phyloP scores from a whole-genome alignment of 768 basidiomycete species.

The Saitozyma sp. region DNA sequence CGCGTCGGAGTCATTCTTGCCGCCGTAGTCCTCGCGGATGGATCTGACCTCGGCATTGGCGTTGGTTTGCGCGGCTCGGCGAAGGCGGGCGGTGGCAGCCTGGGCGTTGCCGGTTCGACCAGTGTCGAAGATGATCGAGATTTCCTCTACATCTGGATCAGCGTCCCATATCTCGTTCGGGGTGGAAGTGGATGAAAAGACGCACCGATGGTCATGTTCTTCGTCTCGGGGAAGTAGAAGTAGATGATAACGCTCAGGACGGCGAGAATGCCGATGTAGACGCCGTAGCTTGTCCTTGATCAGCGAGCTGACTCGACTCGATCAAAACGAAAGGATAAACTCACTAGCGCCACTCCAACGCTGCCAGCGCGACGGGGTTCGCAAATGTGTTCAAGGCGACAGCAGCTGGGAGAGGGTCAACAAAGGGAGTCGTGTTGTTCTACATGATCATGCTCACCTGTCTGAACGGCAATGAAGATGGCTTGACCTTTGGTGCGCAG shows the following conservation, averaged over 20 bases:
- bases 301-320: too few relatives aligned
- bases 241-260: background rate
- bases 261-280: conserved; percentile 5
- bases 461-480: conserved; percentile 10
- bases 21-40: too few relatives aligned
- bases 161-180: too few relatives aligned
- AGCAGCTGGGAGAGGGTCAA: too few relatives aligned
- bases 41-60: too few relatives aligned
- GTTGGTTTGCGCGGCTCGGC: background rate
- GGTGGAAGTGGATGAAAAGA: too few relatives aligned
- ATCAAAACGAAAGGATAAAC: too few relatives aligned
- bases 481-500: conserved; percentile 16
- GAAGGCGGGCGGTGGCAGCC: background rate
- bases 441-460: background rate
- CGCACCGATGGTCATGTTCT: background rate
- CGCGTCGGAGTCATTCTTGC: too few relatives aligned
- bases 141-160: too few relatives aligned
- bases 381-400: conserved; percentile 13
- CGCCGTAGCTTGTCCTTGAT: background rate
- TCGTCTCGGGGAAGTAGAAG: background rate
- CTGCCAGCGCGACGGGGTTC: conserved; percentile 20
- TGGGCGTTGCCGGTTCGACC: background rate
- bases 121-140: background rate
- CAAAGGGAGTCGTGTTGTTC: too few relatives aligned
- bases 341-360: conserved; percentile 25